A percentile compares a stretch with the other conserved stretches of the same genome.
phyloP scores from a whole-genome alignment of 1,139 yeast genomes.

The Zygosaccharomyces sapae region DNA sequence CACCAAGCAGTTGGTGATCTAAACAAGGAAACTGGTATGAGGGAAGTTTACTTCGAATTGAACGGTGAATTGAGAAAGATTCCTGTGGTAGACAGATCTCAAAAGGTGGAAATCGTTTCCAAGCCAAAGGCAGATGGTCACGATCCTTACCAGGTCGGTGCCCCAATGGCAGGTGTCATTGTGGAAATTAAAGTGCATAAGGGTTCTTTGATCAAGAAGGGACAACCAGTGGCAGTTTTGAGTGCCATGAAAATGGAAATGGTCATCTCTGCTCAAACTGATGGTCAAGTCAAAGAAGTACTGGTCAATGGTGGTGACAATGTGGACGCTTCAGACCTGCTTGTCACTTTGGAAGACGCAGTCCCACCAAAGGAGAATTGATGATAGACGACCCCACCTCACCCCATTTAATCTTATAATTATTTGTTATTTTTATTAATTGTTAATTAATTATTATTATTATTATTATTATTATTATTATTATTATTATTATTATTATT shows the following conservation, averaged over 20 bases:
- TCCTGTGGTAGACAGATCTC: constrained; percentile 80
- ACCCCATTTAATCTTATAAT: not conserved
- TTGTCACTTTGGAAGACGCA: constrained; percentile 38
- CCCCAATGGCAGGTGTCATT: constrained; percentile 99
- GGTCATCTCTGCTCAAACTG: constrained; percentile 90
- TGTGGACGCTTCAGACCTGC: constrained; percentile 86
- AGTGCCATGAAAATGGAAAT: constrained; percentile 99
- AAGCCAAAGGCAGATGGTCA: constrained; percentile 87
- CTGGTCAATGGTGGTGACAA: constrained; percentile 86
- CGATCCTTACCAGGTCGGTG: constrained; percentile 91
- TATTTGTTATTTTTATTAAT: not conserved
- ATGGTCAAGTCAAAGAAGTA: constrained; percentile 77
- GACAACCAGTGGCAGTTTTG: constrained; percentile 90
- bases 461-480: not conserved
- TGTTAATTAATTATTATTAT: not conserved
- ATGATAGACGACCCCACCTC: not conserved
- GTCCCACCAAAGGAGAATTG: constrained; percentile 19
- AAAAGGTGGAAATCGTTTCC: constrained; percentile 75
- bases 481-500: not conserved
- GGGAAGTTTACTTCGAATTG: constrained; percentile 96
- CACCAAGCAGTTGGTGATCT: constrained; percentile 91
- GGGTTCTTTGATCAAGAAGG: constrained; percentile 89
- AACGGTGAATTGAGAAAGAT: constrained; percentile 98
- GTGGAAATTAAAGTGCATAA: constrained; percentile 87
- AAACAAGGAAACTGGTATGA: constrained; percentile 75